phyloP scores from a whole-genome alignment of 345 rosid species.

The Adansonia digitata region DNA sequence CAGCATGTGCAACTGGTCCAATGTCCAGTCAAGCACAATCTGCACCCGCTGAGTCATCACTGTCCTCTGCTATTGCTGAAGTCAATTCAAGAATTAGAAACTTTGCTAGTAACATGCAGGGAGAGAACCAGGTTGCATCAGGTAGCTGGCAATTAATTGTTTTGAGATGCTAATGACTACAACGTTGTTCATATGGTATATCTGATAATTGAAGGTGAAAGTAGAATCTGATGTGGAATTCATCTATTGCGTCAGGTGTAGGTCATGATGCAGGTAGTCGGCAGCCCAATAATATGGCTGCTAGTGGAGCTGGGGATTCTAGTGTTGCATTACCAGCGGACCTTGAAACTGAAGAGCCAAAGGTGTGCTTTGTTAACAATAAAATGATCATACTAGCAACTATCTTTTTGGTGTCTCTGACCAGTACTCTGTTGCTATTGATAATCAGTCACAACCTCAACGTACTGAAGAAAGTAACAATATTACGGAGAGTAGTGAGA shows the following conservation, averaged over 20 bases:
- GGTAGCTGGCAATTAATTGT: slow-evolving; percentile 35
- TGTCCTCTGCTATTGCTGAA: slow-evolving; percentile 35
- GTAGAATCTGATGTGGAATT: slow-evolving; percentile 21
- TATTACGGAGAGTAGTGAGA: slow-evolving; percentile 21
- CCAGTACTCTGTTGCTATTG: slow-evolving; percentile 4
- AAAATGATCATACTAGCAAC: not conserved
- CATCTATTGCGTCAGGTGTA: slow-evolving; percentile 25
- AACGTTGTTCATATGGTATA: slow-evolving; percentile 11
- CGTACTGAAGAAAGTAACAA: slow-evolving; percentile 17
- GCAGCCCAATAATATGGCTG: slow-evolving; percentile 27
- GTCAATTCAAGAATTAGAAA: slow-evolving; percentile 46
- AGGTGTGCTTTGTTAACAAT: slow-evolving; percentile 36
- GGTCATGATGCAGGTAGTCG: slow-evolving; percentile 27
- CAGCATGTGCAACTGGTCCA: slow-evolving; percentile 35
- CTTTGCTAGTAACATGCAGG: slow-evolving; percentile 38
- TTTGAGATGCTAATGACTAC: not conserved
- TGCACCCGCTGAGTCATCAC: slow-evolving; percentile 31
- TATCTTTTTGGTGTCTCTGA: slow-evolving; percentile 6
- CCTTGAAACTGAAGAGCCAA: slow-evolving; percentile 29
- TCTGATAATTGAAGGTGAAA: slow-evolving; percentile 24
- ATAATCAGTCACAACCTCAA: slow-evolving; percentile 32
- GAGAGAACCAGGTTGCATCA: slow-evolving; percentile 42
- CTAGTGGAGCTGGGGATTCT: slow-evolving; percentile 34
- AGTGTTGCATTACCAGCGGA: slow-evolving; percentile 16
- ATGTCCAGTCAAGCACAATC: slow-evolving; percentile 29